Evolutionary conservation across 768 basidiomycete species (phyloP).

Genomic region (Lentinus tigrinus): DNA sequence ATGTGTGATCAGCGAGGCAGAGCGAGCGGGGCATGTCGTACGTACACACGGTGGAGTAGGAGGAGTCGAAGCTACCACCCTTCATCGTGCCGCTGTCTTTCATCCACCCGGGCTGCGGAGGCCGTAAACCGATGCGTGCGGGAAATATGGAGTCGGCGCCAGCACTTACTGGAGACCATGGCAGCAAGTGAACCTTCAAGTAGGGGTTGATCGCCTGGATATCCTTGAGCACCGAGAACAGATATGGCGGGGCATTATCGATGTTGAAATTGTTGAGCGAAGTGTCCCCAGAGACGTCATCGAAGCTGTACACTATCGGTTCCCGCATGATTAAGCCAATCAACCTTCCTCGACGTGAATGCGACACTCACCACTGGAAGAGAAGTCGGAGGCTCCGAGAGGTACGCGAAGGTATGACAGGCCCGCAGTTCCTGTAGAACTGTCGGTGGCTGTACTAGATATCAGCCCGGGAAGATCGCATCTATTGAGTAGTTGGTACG

Average conservation of each 20-base stretch:
- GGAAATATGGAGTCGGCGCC: not conserved
- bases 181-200: conserved; percentile 57
- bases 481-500: conserved; percentile 6
- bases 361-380: conserved; percentile 44
- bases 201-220: conserved; percentile 55
- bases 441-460: conserved; percentile 47
- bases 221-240: conserved; percentile 65
- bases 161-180: conserved; percentile 69
- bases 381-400: conserved; percentile 76
- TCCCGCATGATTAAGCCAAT: conserved; percentile 18
- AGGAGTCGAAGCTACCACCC: conserved; percentile 56
- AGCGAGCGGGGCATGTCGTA: conserved; percentile 6
- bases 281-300: conserved; percentile 61
- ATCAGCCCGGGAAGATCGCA: not conserved
- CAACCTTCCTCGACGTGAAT: not conserved
- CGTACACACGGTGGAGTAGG: conserved; percentile 50
- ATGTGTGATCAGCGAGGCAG: too few species aligned
- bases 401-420: conserved; percentile 69
- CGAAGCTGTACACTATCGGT: conserved; percentile 55
- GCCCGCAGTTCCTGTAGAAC: conserved; percentile 54
- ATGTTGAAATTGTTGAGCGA: conserved; percentile 58
- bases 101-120: conserved; percentile 74
- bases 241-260: conserved; percentile 53
- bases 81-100: conserved; percentile 64
- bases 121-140: too few species aligned